phyloP scores from a whole-genome alignment of 306 rosid genomes.

The Prunus dulcis region DNA sequence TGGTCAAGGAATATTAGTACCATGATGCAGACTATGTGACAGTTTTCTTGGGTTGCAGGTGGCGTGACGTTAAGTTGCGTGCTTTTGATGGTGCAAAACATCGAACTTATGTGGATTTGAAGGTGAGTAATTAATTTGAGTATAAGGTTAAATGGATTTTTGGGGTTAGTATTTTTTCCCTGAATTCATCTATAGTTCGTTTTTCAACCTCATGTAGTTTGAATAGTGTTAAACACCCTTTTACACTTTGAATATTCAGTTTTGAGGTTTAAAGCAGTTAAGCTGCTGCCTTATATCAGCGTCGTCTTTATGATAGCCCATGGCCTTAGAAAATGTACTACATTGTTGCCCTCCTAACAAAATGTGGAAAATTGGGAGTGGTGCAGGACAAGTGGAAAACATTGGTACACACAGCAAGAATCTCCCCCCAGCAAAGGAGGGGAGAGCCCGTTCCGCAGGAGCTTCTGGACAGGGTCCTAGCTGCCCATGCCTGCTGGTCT shows the following conservation, averaged over 20 bases:
- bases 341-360: background rate
- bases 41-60: conserved; percentile 30
- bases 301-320: no score
- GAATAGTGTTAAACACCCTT: background rate
- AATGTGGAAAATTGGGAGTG: conserved; percentile 8
- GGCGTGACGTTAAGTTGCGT: conserved; percentile 68
- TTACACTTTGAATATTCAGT: background rate
- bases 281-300: no score
- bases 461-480: conserved; percentile 68
- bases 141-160: background rate
- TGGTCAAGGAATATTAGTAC: background rate
- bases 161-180: no score
- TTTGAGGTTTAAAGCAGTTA: no score
- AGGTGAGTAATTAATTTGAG: conserved; percentile 34
- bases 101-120: conserved; percentile 74
- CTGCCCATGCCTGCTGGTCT: conserved; percentile 77
- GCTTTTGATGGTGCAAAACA: conserved; percentile 67
- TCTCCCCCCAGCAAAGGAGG: conserved; percentile 73
- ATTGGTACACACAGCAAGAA: conserved; percentile 78
- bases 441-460: conserved; percentile 85
- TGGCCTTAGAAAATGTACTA: background rate
- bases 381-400: conserved; percentile 84
- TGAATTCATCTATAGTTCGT: no score
- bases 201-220: background rate
- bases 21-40: background rate